These are phyloP conservation scores for Fusarium verticillioides DNA, from an alignment of 2,329 filamentous ascomycete species.

Conservation along the genomic window DNA sequence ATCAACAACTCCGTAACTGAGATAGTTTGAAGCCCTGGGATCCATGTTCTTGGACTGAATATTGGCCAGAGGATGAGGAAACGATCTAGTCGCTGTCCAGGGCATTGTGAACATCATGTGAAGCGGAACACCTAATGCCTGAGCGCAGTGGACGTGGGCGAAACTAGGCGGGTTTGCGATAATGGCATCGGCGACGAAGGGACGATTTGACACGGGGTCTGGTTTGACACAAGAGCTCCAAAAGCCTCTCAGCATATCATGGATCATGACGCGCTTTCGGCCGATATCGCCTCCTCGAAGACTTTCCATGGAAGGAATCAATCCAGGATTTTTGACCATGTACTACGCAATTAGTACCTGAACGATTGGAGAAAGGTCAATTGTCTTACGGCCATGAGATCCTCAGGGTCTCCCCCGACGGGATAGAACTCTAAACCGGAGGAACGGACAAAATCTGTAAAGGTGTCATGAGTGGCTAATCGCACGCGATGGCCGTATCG, in stretches of 20 bases:
- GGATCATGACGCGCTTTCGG: neutral
- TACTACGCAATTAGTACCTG: neutral
- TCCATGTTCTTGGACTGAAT: constrained; percentile 70
- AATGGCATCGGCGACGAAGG: constrained; percentile 78
- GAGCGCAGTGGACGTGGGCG: constrained; percentile 81
- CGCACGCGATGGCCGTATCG: constrained; percentile 24
- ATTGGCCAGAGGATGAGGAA: constrained; percentile 77
- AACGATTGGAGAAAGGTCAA: too few species aligned
- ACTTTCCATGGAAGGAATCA: neutral
- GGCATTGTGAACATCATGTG: constrained; percentile 92
- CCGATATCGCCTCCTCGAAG: neutral
- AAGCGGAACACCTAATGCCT: constrained; percentile 78
- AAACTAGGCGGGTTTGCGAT: constrained; percentile 86
- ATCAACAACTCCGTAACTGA: constrained; percentile 81
- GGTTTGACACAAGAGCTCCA: constrained; percentile 1
- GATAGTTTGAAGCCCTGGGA: constrained; percentile 78
- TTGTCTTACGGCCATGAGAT: constrained; percentile 18
- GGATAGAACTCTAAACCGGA: constrained; percentile 17
- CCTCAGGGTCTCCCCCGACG: constrained; percentile 23
- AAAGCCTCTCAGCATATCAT: neutral
- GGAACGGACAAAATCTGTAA: constrained; percentile 1
- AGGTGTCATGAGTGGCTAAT: constrained; percentile 21
- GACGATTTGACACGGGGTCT: constrained; percentile 26
- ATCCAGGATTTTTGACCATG: constrained; percentile 1
- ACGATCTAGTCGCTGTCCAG: constrained; percentile 77